Evolutionary conservation across 768 basidiomycete species (phyloP).

Genomic region (Psilocybe tampanensis): DNA sequence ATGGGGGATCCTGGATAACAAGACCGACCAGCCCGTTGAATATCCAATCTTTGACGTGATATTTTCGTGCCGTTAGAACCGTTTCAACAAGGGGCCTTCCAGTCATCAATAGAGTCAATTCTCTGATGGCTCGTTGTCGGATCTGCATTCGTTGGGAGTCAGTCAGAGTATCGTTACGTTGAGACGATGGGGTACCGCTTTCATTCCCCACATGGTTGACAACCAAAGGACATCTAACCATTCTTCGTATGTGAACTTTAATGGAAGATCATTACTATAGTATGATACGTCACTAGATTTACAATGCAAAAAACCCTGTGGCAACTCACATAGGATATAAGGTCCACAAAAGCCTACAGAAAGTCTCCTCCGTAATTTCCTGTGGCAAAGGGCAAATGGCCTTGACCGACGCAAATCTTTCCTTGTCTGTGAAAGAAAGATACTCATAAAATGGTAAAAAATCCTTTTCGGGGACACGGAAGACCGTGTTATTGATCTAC

Average conservation of each 20-base stretch:
- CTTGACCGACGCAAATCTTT: not conserved
- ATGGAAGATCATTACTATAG: not conserved
- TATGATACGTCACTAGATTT: not conserved
- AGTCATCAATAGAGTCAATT: not conserved
- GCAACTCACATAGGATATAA: not conserved
- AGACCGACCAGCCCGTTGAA: not conserved
- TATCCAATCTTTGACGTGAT: not conserved
- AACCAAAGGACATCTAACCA: conserved; percentile 6
- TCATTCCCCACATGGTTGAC: conserved; percentile 12
- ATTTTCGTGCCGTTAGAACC: not conserved
- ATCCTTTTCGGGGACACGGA: not conserved
- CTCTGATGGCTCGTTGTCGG: not conserved
- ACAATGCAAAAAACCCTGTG: not conserved
- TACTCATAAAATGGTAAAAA: not conserved
- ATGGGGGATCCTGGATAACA: not conserved
- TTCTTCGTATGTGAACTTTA: not conserved
- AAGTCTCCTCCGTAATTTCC: not conserved
- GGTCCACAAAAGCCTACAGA: not conserved
- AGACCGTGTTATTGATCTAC: not conserved
- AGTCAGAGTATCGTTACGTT: not conserved
- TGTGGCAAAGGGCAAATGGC: not conserved
- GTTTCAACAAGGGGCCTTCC: not conserved
- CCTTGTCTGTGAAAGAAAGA: not conserved
- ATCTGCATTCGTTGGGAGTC: not conserved
- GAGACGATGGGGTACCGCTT: not conserved